Evolutionary conservation across 2,329 filamentous ascomycete genomes (phyloP), one percentile per base, ranked within the genome.

Genomic region (Fusarium metavorans): DNA sequence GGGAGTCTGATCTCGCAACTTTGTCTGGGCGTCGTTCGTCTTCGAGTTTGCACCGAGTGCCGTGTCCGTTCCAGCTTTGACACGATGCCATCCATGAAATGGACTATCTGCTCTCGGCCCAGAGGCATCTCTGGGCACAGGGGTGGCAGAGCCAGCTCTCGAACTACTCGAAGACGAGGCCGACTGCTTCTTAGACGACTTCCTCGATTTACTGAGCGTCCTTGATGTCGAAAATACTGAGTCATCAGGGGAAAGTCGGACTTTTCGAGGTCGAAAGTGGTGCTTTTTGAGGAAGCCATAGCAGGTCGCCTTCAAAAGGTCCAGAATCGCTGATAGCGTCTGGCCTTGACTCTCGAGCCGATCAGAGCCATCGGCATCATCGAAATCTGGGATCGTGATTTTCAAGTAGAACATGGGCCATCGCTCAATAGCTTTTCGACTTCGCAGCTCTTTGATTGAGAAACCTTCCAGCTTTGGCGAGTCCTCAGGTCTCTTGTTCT

Each of bases 391-490:
- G 88, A 77, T 3, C 86, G 83, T 52, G 39, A 98, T 89, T 32
- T 90, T 90, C n/a, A 98, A 83, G 76, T 92, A 93, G 78, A 98
- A 98, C 92, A 96, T 96, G 0, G 96, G 95, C 91, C 94, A 97
- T 60, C 91, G 89, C 78, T 98, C 95, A 11, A 95, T 85, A 0
- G 91, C 88, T 79, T 94, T 79, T 87, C 14, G 83, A 82, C 77
- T 86, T 90, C 41, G 73, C 25, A 89, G 75, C 67, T 91, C 88
- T 72, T 83, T 87, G 35, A 81, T 83, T 1, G 86, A 89, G 65
- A 85, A 88, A 1, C 84, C 84, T 32, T 87, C 85, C 8, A 77
- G 81, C 67, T 87, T 89, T 68, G 76, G 70, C 77, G 41, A 82
- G 7, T 62, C 67, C 37, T 32, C 32, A 1, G 23, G 43, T 6